Percentiles rank a stretch among this genome's conserved stretches.
These are phyloP conservation scores for Xylaria sp. DNA, from an alignment of 2,329 filamentous ascomycete species.

Conservation along the genomic window DNA sequence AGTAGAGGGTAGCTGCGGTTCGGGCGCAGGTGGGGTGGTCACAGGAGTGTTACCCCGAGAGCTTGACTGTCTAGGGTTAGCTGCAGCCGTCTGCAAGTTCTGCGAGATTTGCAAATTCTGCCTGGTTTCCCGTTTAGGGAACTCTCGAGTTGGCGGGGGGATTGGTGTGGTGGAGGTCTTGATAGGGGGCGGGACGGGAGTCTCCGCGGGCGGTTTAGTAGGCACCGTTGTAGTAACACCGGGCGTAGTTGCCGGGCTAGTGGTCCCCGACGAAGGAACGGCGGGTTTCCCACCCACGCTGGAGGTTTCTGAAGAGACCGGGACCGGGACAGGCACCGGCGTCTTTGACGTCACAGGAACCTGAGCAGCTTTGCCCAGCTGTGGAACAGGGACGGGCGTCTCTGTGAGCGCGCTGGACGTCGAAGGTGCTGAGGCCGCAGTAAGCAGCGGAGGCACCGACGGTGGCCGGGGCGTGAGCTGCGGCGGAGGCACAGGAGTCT, in stretches of 20 bases:
- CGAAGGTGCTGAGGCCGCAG: slow-evolving; percentile 11
- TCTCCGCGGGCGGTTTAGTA: slow-evolving; percentile 44
- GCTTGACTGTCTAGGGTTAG: slow-evolving; percentile 34
- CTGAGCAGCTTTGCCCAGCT: slow-evolving; percentile 32
- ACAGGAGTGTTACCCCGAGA: slow-evolving; percentile 36
- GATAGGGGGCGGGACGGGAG: slow-evolving; percentile 43
- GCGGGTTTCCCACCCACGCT: slow-evolving; percentile 30
- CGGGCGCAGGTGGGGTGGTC: slow-evolving; percentile 43
- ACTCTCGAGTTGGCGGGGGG: slow-evolving; percentile 39
- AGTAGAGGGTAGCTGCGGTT: slow-evolving; percentile 35
- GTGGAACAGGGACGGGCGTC: slow-evolving; percentile 38
- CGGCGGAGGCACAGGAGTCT: slow-evolving; percentile 57
- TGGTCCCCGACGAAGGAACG: slow-evolving; percentile 31
- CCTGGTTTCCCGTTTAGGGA: slow-evolving; percentile 50
- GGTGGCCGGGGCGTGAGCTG: slow-evolving; percentile 40
- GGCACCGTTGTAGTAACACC: slow-evolving; percentile 42
- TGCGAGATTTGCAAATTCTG: slow-evolving; percentile 45
- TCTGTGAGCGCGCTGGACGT: slow-evolving; percentile 24
- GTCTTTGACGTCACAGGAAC: slow-evolving; percentile 36
- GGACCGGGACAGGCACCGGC: slow-evolving; percentile 38
- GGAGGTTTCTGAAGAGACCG: slow-evolving; percentile 34
- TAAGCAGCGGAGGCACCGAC: slow-evolving; percentile 35
- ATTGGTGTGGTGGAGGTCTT: slow-evolving; percentile 44
- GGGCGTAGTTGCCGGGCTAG: slow-evolving; percentile 37
- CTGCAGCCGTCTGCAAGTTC: slow-evolving; percentile 24